phyloP scores from a whole-genome alignment of 495 filamentous ascomycete genomes.

The Hyaloscypha finlandica region DNA sequence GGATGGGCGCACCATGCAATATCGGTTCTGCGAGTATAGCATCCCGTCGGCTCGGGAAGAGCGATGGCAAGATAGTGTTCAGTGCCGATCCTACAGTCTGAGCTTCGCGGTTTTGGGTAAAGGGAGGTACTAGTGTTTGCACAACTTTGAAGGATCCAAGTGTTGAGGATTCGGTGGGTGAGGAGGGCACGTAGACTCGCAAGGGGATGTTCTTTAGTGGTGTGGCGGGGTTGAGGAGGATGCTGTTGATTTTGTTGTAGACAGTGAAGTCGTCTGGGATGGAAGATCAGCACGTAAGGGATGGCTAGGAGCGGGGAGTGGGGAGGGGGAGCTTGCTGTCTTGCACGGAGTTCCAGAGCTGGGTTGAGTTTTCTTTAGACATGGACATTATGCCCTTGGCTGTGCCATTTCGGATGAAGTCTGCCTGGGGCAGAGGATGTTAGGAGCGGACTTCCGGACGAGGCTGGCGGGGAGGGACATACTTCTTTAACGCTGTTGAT shows the following conservation, averaged over 20 bases:
- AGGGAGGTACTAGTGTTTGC: conserved; percentile 63
- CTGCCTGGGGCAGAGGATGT: conserved; percentile 54
- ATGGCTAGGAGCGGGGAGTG: background rate
- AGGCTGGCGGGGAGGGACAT: conserved; percentile 13
- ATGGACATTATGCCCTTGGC: conserved; percentile 92
- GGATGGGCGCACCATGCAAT: conserved; percentile 83
- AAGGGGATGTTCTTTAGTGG: conserved; percentile 81
- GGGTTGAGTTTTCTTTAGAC: conserved; percentile 82
- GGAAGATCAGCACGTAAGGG: background rate
- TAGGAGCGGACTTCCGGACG: background rate
- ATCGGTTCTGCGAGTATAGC: conserved; percentile 90
- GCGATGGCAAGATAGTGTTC: conserved; percentile 70
- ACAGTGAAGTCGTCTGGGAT: conserved; percentile 67
- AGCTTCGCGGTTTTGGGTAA: conserved; percentile 47
- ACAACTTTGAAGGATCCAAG: conserved; percentile 63
- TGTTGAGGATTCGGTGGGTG: conserved; percentile 43
- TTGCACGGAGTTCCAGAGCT: conserved; percentile 82
- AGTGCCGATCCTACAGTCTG: conserved; percentile 84
- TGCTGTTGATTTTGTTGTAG: conserved; percentile 74
- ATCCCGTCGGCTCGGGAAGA: conserved; percentile 87
- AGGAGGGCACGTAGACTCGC: conserved; percentile 83
- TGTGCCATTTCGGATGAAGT: conserved; percentile 87
- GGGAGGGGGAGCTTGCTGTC: conserved; percentile 58
- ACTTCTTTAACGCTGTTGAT: conserved; percentile 93
- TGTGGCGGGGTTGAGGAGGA: conserved; percentile 74